phyloP scores from a whole-genome alignment of 192 early-diverging fungal species.

The Backusella morwellensis region DNA sequence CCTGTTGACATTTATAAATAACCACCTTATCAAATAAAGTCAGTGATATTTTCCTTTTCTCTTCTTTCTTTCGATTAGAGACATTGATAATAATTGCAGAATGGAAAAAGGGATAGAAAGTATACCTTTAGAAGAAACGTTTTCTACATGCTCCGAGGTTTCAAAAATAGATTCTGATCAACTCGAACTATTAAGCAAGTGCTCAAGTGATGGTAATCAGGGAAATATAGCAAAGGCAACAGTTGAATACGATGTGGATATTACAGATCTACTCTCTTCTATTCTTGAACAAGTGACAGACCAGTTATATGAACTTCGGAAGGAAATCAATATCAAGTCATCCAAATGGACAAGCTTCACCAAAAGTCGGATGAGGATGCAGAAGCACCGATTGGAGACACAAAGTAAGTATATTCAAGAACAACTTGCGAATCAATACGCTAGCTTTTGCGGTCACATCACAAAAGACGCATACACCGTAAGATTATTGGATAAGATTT shows the following conservation, averaged over 20 bases:
- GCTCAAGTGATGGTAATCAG: background rate
- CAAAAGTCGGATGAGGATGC: background rate
- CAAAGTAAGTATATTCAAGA: conserved; percentile 11
- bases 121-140: background rate
- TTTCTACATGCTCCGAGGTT: background rate
- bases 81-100: background rate
- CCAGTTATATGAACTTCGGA: conserved; percentile 25
- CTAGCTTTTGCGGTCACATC: conserved; percentile 19
- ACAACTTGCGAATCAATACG: conserved; percentile 19
- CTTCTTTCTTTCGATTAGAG: background rate
- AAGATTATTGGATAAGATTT: conserved; percentile 54
- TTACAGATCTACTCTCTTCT: conserved; percentile 31
- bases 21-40: background rate
- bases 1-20: background rate
- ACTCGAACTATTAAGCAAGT: background rate
- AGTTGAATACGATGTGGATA: conserved; percentile 28
- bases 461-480: conserved; percentile 38
- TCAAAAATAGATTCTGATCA: background rate
- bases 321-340: conserved; percentile 22
- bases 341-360: conserved; percentile 26
- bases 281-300: conserved; percentile 29
- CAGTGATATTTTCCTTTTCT: background rate
- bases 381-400: conserved; percentile 21
- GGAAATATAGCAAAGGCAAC: background rate
- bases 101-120: background rate